Base-by-base conservation (phyloP, 306 rosid genomes). In the Cicer bijugum region DNA sequence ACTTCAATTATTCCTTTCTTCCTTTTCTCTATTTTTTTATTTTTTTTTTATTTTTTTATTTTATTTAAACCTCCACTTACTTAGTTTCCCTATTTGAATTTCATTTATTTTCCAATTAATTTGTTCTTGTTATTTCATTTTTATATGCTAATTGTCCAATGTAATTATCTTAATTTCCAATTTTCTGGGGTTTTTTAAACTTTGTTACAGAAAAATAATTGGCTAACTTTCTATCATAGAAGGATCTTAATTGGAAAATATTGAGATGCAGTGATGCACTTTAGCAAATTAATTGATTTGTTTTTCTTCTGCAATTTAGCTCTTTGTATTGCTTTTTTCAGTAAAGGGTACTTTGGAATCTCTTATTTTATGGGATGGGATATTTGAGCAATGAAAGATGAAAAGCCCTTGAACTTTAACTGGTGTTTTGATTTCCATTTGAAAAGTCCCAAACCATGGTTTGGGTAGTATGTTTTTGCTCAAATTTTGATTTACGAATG, bases 31-130 rank as follows among this genome's bases (percentile, higher is more conserved):
- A 75, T 70, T 71, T 61, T 70, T 71, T 56, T 28, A 28, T 3
- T 28, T 28, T 28, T 28, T 28, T n/a, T n/a, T n/a, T n/a, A n/a
- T n/a, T 28, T 3, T 28, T 28, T 28, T 28, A 2, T 28, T 28
- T 28, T 28, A 4, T 28, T 28, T 28, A 28, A 37, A 66, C 50
- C 65, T 14, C 12, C 74, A 79, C 33, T 60, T 63, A 44, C 50
- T 75, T 76, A 40, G 57, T 78, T 76, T 23, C 70, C 67, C 28
- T 8, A 3, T 72, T 71, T 33, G 47, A 79, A 9, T 78, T 42
- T 52, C 58, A 60, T 20, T 64, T 40, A 39, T 39, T 60, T 61
- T 8, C 45, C 10, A 9, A 61, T 69, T n/a, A 1, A 11, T 59
- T 60, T 10, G 9, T 64, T 17, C 7, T 45, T 64, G 10, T 17